These are phyloP conservation scores for Hemisphaericaspora subhashii DNA, from an alignment of 1,139 yeast species.

Conservation along the genomic window DNA sequence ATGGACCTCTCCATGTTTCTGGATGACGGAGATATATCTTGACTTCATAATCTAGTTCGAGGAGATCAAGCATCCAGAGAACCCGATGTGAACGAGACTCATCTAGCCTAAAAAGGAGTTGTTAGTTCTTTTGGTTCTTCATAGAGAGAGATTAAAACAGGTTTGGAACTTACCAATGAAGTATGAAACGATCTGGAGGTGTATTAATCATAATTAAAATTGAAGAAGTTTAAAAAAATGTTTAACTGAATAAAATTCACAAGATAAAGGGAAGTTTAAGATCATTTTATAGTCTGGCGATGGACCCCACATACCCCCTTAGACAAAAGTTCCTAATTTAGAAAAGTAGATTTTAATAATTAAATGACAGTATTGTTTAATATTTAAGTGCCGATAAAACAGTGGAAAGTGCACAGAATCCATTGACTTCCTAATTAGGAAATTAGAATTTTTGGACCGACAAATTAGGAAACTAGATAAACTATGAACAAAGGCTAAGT, in stretches of 20 bases:
- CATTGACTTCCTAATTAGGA: background rate
- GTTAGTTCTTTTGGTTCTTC: constrained; percentile 6
- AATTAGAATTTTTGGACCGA: background rate
- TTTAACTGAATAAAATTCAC: too few species aligned
- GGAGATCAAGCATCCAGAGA: constrained; percentile 55
- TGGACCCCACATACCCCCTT: too few species aligned
- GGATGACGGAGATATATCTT: constrained; percentile 49
- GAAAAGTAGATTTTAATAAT: too few species aligned
- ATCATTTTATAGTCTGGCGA: background rate
- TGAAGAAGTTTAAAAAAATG: background rate
- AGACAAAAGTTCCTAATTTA: too few species aligned
- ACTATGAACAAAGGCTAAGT: too few species aligned
- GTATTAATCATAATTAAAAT: background rate
- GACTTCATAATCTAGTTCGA: constrained; percentile 52
- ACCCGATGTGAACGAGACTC: constrained; percentile 55
- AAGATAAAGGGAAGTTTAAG: background rate
- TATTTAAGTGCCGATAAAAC: constrained; percentile 2
- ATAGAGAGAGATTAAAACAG: background rate
- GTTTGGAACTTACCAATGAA: constrained; percentile 38
- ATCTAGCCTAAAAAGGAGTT: constrained; percentile 35
- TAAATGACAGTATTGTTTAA: background rate
- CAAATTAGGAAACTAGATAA: background rate
- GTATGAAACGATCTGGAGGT: constrained; percentile 24
- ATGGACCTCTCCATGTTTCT: constrained; percentile 44
- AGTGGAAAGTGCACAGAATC: too few species aligned